Evolutionary conservation across 106 monocot species (phyloP).

Genomic region (Dioscorea zingiberensis): DNA sequence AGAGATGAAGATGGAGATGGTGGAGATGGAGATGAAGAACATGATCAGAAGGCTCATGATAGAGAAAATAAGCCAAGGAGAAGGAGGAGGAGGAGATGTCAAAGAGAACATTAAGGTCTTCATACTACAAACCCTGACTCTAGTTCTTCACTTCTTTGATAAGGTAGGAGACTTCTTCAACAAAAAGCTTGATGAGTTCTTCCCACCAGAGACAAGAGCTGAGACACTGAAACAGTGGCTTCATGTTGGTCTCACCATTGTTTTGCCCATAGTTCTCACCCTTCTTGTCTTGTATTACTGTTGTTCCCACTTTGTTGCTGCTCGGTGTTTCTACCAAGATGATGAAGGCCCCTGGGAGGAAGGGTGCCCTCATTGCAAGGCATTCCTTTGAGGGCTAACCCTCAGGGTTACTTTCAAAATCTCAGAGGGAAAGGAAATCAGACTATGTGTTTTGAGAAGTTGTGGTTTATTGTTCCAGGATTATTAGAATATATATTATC

Average conservation of each 20-base stretch:
- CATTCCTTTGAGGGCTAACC: slow-evolving; percentile 1
- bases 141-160: not conserved
- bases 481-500: too few species aligned
- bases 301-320: not conserved
- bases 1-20: not conserved
- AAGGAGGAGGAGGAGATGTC: not conserved
- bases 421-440: not conserved
- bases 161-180: not conserved
- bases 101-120: not conserved
- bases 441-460: not conserved
- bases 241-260: not conserved
- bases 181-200: not conserved
- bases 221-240: not conserved
- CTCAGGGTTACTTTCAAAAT: not conserved
- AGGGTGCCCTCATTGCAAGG: not conserved
- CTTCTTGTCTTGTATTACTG: not conserved
- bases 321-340: not conserved
- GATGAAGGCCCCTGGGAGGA: slow-evolving; percentile 4
- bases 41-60: not conserved
- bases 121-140: not conserved
- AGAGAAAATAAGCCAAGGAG: not conserved
- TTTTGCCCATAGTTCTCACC: not conserved
- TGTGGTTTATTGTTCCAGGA: too few species aligned
- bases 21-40: too few species aligned
- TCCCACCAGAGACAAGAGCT: not conserved